Conservation (phyloP, 129 eudicot genomes). For the Apium graveolens region DNA sequence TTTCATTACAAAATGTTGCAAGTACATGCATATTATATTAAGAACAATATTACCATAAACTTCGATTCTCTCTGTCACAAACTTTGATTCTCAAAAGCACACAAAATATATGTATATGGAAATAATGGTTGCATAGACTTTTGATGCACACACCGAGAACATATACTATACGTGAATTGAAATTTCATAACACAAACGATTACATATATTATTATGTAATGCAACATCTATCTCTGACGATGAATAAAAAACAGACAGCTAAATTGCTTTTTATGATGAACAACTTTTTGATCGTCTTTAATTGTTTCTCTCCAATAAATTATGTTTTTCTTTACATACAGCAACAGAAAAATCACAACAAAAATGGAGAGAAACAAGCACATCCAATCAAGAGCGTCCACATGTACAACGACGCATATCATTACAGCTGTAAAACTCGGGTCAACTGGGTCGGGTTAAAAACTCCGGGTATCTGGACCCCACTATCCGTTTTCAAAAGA, state of each 20-base stretch:
- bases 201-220: too few species aligned
- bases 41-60: too few species aligned
- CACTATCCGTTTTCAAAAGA: conserved; percentile 27
- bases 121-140: too few species aligned
- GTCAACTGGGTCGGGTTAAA: conserved; percentile 51
- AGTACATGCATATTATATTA: too few species aligned
- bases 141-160: too few species aligned
- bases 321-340: not conserved
- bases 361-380: not conserved
- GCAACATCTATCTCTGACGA: not conserved
- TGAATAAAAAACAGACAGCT: not conserved
- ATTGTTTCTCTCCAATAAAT: not conserved
- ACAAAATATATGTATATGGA: too few species aligned
- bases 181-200: too few species aligned
- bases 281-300: not conserved
- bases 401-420: conserved; percentile 2
- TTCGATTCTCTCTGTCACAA: too few species aligned
- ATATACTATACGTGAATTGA: too few species aligned
- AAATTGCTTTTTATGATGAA: not conserved
- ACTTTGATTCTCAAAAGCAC: too few species aligned
- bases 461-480: conserved; percentile 43
- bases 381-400: not conserved
- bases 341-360: not conserved
- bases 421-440: conserved; percentile 24
- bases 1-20: too few species aligned